phyloP scores from a whole-genome alignment of 2,329 filamentous ascomycete species.

The Claviceps sp. region DNA sequence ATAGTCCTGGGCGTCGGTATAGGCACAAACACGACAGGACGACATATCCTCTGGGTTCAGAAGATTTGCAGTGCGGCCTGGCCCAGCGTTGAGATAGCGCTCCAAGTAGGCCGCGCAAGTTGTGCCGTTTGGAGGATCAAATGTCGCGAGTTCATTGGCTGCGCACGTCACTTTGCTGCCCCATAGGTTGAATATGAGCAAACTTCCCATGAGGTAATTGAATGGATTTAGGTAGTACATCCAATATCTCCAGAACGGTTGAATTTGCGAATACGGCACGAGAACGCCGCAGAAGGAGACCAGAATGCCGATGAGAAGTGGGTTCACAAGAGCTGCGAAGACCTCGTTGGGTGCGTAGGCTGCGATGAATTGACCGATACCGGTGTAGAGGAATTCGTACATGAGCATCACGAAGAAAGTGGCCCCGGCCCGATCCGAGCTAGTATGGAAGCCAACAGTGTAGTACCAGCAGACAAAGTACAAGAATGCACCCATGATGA shows the following conservation, averaged over 20 bases:
- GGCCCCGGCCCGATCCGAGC: slow-evolving; percentile 33
- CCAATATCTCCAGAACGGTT: slow-evolving; percentile 55
- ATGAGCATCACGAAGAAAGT: slow-evolving; percentile 41
- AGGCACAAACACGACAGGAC: slow-evolving; percentile 49
- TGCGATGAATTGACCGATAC: slow-evolving; percentile 49
- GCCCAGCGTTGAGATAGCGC: slow-evolving; percentile 27
- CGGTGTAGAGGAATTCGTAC: slow-evolving; percentile 47
- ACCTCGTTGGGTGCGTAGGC: slow-evolving; percentile 48
- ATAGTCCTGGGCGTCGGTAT: slow-evolving; percentile 43
- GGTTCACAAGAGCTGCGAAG: slow-evolving; percentile 45
- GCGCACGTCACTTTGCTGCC: slow-evolving; percentile 32
- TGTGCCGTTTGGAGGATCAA: slow-evolving; percentile 34
- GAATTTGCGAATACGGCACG: slow-evolving; percentile 50
- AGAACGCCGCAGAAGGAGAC: slow-evolving; percentile 64
- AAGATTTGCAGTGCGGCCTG: slow-evolving; percentile 36
- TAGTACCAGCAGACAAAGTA: slow-evolving; percentile 47
- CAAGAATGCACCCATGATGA: slow-evolving; percentile 28
- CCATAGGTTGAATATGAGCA: slow-evolving; percentile 40
- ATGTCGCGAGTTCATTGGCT: slow-evolving; percentile 34
- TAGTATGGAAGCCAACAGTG: slow-evolving; percentile 35
- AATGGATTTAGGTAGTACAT: slow-evolving; percentile 49
- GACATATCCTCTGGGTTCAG: slow-evolving; percentile 44
- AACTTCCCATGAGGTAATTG: slow-evolving; percentile 44
- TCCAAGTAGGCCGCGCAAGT: slow-evolving; percentile 47
- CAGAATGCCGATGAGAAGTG: slow-evolving; percentile 41